Evolutionary conservation across 192 early-diverging fungal species (phyloP).

Genomic region (Phlyctochytrium planicorne): DNA sequence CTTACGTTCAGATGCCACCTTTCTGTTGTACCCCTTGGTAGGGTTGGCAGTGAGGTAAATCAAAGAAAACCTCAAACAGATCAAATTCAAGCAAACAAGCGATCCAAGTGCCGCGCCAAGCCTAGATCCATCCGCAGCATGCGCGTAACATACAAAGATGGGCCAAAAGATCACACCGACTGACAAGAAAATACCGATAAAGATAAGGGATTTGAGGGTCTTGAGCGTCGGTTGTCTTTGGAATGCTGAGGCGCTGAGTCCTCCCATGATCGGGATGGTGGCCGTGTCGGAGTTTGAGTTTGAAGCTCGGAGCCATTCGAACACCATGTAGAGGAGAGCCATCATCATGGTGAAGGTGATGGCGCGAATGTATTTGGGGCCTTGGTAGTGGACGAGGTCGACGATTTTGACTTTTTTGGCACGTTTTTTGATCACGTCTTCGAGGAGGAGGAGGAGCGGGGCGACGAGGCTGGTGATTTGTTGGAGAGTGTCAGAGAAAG

Average conservation of each 20-base stretch:
- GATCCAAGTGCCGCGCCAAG: slow-evolving; percentile 4
- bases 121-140: slow-evolving; percentile 9
- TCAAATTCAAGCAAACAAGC: not conserved
- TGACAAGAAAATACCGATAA: not conserved
- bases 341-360: not conserved
- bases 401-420: not conserved
- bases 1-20: slow-evolving; percentile 5
- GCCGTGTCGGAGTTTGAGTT: not conserved
- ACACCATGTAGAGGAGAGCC: not conserved
- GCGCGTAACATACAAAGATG: slow-evolving; percentile 12
- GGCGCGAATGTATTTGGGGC: slow-evolving; percentile 6
- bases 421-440: not conserved
- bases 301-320: slow-evolving; percentile 3
- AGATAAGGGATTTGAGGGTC: slow-evolving; percentile 1
- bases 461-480: not conserved
- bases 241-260: not conserved
- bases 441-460: not conserved
- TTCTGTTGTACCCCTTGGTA: not conserved
- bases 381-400: slow-evolving; percentile 12
- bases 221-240: not conserved
- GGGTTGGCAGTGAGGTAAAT: not conserved
- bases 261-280: slow-evolving; percentile 3
- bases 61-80: not conserved
- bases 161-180: slow-evolving; percentile 16
- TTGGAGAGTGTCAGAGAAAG: no score